phyloP scores from a whole-genome alignment of 345 rosid species.

The Microthlaspi erraticum region DNA sequence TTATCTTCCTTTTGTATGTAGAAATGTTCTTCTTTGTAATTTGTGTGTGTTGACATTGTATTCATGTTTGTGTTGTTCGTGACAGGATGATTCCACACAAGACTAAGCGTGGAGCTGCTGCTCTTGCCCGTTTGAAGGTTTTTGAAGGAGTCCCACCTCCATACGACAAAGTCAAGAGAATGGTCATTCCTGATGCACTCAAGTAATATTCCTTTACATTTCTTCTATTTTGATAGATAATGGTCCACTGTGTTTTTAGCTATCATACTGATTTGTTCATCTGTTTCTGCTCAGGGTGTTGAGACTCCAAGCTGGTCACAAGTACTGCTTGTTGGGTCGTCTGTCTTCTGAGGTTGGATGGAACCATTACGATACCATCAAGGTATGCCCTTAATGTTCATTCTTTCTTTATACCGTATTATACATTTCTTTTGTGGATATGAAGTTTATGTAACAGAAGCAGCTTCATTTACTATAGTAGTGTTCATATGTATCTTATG shows the following conservation, averaged over 20 bases:
- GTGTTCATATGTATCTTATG: neutral
- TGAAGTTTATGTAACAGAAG: neutral
- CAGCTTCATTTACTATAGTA: neutral
- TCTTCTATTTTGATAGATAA: neutral
- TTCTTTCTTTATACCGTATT: too few relatives aligned
- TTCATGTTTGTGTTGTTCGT: constrained; percentile 12
- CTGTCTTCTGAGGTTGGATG: constrained; percentile 86
- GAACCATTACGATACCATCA: constrained; percentile 88
- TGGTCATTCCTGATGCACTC: constrained; percentile 94
- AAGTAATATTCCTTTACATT: constrained; percentile 47
- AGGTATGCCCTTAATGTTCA: constrained; percentile 46
- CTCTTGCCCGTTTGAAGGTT: constrained; percentile 77
- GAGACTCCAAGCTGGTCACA: constrained; percentile 91
- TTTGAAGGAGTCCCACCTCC: constrained; percentile 87
- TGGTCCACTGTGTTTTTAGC: neutral
- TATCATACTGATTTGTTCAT: neutral
- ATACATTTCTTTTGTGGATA: neutral
- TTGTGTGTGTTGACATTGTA: too few relatives aligned
- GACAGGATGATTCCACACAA: constrained; percentile 84
- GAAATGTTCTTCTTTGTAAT: too few relatives aligned
- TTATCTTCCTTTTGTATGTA: too few relatives aligned
- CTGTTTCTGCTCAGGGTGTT: constrained; percentile 60
- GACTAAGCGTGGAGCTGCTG: constrained; percentile 87
- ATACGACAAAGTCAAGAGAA: constrained; percentile 79
- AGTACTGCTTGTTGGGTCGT: constrained; percentile 74